Base-by-base conservation (phyloP, 306 rosid genomes). In the Neltuma alba region DNA sequence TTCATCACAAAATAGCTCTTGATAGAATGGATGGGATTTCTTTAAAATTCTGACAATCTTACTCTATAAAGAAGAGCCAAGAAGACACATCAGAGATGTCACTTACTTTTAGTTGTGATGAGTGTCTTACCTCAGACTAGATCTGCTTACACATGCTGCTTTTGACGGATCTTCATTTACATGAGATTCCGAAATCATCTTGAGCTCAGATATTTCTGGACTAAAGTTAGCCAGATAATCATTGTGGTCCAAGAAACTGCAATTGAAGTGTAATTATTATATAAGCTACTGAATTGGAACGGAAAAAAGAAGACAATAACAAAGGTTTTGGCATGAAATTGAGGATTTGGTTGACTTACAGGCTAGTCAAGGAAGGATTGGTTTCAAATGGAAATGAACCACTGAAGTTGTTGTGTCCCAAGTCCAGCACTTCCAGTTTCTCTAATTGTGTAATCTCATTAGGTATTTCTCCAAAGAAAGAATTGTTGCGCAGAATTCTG, bases 221-320 rank as follows among this genome's bases (percentile, higher is more conserved):
- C 89, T 65, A 20, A 83, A 52, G 83, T 41, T 72, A 37, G 55
- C 54, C 13, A 90, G 89, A 83, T 87, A 58, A 48, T 84, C 79
- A 74, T 92, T 92, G 69, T 88, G 85, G 82, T 90, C 97, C 64
- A 92, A 87, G 79, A 92, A 87, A 74, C 97, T 92, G 83, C 81
- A 52, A 79, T 47, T 21, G 50, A 70, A 58, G 31, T 25, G 76
- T 45, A 6, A 76, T 16, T n/a, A n/a, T n/a, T 33, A 28, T 45
- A 58, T 34, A 50, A 44, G 62, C 34, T 50, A 65, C 11, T 71
- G 48, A 69, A 81, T 18, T 9, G 58, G 42, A 30, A 83, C 20
- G 7, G 65, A 47, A 30, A 6, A 7, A 25, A 36, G 28, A 42
- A 6, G 36, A 72, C 36, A 14, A 28, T n/a, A 28, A 25, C 64